Percentiles rank a stretch among this genome's conserved stretches.
Conservation (phyloP, 1,284 basidiomycete species). For the Anthracocystis panici-leucophaei region DNA sequence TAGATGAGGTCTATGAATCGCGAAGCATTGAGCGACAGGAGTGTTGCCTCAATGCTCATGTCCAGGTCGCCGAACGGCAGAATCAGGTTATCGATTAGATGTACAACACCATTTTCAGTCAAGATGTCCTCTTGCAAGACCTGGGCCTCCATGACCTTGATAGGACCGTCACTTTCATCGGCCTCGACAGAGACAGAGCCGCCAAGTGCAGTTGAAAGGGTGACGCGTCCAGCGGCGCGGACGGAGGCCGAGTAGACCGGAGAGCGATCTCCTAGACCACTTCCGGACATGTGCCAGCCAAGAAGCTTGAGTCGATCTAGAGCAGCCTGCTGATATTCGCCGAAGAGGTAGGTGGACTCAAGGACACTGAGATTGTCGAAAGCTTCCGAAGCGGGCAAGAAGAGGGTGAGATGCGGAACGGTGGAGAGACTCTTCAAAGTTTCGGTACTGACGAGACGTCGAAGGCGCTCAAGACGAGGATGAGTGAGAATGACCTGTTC, state of each 20-base stretch:
- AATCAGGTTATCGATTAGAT: conserved; percentile 85
- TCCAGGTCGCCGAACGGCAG: conserved; percentile 81
- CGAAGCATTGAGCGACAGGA: conserved; percentile 88
- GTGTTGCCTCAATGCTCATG: conserved; percentile 91
- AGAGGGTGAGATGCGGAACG: conserved; percentile 82
- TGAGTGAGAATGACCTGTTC: conserved; percentile 57
- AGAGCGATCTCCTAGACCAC: conserved; percentile 55
- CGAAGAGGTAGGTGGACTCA: conserved; percentile 58
- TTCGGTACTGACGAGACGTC: conserved; percentile 67
- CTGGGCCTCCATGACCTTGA: conserved; percentile 40
- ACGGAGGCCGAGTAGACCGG: conserved; percentile 55
- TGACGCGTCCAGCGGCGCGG: conserved; percentile 17
- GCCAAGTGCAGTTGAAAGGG: conserved; percentile 60
- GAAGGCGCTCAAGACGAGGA: conserved; percentile 61
- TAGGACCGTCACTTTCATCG: conserved; percentile 13
- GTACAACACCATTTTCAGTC: conserved; percentile 76
- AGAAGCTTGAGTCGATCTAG: conserved; percentile 63
- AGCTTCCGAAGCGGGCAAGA: conserved; percentile 86
- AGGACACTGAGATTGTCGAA: conserved; percentile 73
- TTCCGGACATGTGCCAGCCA: conserved; percentile 64
- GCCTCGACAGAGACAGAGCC: conserved; percentile 50
- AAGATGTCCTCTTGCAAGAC: conserved; percentile 65
- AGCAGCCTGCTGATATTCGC: conserved; percentile 47
- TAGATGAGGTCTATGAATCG: conserved; percentile 90
- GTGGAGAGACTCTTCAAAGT: conserved; percentile 53